phyloP scores from a whole-genome alignment of 2,329 filamentous ascomycete species.

The Camillea tinctor region DNA sequence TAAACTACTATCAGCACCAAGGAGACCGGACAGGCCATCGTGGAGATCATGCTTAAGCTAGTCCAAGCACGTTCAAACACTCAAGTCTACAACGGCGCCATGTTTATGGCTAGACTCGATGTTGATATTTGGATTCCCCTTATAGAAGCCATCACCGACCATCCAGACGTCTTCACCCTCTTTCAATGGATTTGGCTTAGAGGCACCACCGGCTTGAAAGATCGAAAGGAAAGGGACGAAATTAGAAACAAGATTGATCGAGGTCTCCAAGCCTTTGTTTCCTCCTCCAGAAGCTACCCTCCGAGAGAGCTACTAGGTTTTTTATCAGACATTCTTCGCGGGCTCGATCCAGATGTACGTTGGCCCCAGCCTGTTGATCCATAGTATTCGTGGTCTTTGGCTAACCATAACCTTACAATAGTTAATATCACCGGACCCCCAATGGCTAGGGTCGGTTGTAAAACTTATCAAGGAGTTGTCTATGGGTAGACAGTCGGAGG shows the following conservation, averaged over 20 bases:
- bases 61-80: conserved; percentile 53
- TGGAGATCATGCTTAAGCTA: conserved; percentile 58
- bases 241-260: conserved; percentile 44
- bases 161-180: conserved; percentile 55
- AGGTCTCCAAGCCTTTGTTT: conserved; percentile 47
- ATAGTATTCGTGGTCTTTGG: conserved; percentile 5
- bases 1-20: conserved; percentile 41
- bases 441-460: conserved; percentile 52
- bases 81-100: conserved; percentile 21
- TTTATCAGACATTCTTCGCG: conserved; percentile 51
- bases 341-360: conserved; percentile 48
- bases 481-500: conserved; percentile 52
- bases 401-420: conserved; percentile 25
- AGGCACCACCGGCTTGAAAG: conserved; percentile 35
- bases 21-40: conserved; percentile 50
- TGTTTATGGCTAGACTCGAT: conserved; percentile 38
- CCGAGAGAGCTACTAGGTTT: conserved; percentile 59
- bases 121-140: conserved; percentile 54
- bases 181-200: conserved; percentile 58
- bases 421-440: conserved; percentile 48
- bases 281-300: conserved; percentile 58
- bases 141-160: conserved; percentile 54
- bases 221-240: conserved; percentile 21
- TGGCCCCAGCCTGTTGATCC: not conserved
- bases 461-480: conserved; percentile 52